phyloP scores from a whole-genome alignment of 1,284 basidiomycete genomes.

The Ustilago curta region DNA sequence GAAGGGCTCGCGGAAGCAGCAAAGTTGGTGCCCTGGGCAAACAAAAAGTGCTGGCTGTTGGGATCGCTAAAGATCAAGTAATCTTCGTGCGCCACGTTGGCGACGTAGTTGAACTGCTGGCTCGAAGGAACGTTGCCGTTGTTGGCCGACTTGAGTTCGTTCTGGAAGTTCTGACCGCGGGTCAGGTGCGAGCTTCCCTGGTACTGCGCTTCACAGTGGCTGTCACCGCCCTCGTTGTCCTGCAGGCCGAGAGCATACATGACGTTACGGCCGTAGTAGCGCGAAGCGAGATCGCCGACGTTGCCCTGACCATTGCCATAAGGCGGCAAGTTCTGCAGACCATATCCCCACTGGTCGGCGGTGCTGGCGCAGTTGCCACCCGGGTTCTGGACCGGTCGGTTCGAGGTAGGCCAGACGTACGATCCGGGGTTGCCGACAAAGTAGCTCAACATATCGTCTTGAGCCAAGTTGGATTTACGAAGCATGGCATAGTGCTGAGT shows the following conservation, averaged over 20 bases:
- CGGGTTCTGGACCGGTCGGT: constrained; percentile 46
- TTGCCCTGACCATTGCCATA: constrained; percentile 36
- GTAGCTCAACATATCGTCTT: constrained; percentile 50
- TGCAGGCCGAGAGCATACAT: constrained; percentile 54
- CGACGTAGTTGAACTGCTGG: constrained; percentile 56
- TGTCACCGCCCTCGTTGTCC: constrained; percentile 59
- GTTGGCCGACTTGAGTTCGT: constrained; percentile 29
- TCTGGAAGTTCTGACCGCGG: constrained; percentile 58
- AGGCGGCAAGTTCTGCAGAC: constrained; percentile 32
- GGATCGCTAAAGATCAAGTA: constrained; percentile 58
- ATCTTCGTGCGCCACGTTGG: constrained; percentile 53
- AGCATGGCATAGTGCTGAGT: constrained; percentile 65
- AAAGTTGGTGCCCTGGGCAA: constrained; percentile 30
- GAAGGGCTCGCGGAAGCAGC: constrained; percentile 10
- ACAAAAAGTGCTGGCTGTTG: constrained; percentile 47
- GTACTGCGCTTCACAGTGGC: constrained; percentile 60
- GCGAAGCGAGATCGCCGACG: constrained; percentile 32
- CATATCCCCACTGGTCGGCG: constrained; percentile 39
- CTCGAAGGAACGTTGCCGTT: constrained; percentile 46
- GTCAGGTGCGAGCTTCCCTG: constrained; percentile 57
- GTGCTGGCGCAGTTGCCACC: constrained; percentile 37
- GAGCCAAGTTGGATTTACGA: constrained; percentile 37
- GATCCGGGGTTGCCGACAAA: constrained; percentile 61
- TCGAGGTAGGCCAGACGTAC: constrained; percentile 50
- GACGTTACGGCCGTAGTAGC: constrained; percentile 52